Base-by-base conservation (phyloP, 306 rosid genomes). In the Begonia peltatifolia region DNA sequence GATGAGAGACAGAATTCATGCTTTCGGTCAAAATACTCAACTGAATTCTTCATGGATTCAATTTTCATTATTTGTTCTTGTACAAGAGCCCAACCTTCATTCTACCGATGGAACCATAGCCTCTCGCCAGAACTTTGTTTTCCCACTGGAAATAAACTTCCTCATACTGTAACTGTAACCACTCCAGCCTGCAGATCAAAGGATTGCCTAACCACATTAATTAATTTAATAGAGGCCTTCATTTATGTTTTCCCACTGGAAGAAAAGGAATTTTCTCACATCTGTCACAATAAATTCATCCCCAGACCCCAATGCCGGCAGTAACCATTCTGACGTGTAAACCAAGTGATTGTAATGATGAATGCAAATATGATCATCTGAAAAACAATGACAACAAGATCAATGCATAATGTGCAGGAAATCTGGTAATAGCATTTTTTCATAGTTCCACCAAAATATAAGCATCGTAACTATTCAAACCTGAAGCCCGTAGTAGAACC, bases 271-370 rank as follows among this genome's bases (percentile, higher is more conserved):
- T 53, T 59, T 58, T 65, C 94, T 77, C 58, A 88, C 96, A 66
- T 84, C 76, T 59, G 67, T 77, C 73, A 84, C 84, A n/a, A 69
- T 58, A 62, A 84, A 78, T 53, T 69, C 81, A 59, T 81, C 96
- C 7, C 30, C 42, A 17, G 55, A 46, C 57, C 67, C 54, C 63
- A 75, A 57, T 60, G 74, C 74, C 47, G 96, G 96, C 58, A 71
- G 72, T 63, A 88, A 63, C 96, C 96, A 88, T 64, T 84, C 93
- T 49, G 82, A 73, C 49, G 71, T 41, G 66, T 66, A 81, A 54
- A 68, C 36, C 2, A 81, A 55, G 42, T 68, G 63, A 55, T 77
- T 77, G 51, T 50, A 53, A 62, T 58, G 65, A 66, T 62, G 55
- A 55, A 36, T 17, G 36, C 54, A 58, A 20, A 63, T 65, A 67